Percentiles rank a stretch among this genome's conserved stretches.
These are phyloP conservation scores for Myxozyma mucilagina DNA, from an alignment of 805 yeast species.

Conservation along the genomic window DNA sequence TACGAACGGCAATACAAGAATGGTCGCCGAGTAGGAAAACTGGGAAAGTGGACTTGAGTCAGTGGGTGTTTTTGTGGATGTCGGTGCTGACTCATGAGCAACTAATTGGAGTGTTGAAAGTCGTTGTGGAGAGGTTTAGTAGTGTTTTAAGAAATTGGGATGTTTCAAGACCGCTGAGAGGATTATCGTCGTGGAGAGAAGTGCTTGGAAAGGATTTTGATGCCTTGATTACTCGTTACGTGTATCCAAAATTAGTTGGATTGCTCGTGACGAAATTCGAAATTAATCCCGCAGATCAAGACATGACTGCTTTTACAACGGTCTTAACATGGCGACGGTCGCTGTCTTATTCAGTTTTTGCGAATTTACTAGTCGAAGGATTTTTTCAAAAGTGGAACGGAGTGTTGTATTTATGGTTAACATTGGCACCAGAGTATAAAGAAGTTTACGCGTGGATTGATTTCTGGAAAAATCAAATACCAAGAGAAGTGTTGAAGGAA, in stretches of 20 bases:
- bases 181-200: conserved; percentile 41
- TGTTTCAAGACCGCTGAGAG: conserved; percentile 25
- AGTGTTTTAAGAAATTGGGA: conserved; percentile 34
- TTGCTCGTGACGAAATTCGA: conserved; percentile 13
- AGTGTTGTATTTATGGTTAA: conserved; percentile 39
- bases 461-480: conserved; percentile 39
- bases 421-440: conserved; percentile 26
- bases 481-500: conserved; percentile 24
- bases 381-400: conserved; percentile 46
- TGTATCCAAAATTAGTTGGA: conserved; percentile 34
- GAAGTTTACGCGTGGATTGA: conserved; percentile 41
- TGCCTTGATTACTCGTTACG: conserved; percentile 29
- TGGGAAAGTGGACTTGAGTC: conserved; percentile 14
- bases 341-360: conserved; percentile 31
- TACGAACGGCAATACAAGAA: conserved; percentile 40
- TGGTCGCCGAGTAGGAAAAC: conserved; percentile 41
- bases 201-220: conserved; percentile 38
- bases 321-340: conserved; percentile 36
- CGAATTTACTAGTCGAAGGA: conserved; percentile 39
- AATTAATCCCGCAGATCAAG: conserved; percentile 39
- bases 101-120: conserved; percentile 29
- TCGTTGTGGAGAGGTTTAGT: conserved; percentile 35
- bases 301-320: conserved; percentile 27
- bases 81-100: conserved; percentile 35
- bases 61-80: conserved; percentile 47